Percentiles rank a stretch among this genome's conserved stretches.
These are phyloP conservation scores for Vigna hirtella DNA, from an alignment of 306 rosid species.

Conservation along the genomic window DNA sequence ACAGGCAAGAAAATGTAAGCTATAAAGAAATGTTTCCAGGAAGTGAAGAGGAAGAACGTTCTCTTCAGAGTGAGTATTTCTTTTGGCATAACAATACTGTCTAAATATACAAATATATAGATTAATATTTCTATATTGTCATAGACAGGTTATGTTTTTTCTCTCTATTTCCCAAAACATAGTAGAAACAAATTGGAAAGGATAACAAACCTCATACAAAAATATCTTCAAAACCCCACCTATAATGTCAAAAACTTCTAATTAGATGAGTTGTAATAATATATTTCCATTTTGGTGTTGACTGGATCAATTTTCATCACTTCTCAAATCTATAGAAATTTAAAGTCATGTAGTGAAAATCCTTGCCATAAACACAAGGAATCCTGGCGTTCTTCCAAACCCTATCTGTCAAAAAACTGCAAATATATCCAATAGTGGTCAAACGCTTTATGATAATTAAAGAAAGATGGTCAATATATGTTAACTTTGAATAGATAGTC, in stretches of 20 bases:
- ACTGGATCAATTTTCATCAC: not conserved
- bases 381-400: not conserved
- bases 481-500: not conserved
- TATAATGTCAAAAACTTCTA: not conserved
- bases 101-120: not conserved
- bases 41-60: slow-evolving; percentile 52
- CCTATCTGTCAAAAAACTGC: not conserved
- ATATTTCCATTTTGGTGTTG: slow-evolving; percentile 8
- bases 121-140: not conserved
- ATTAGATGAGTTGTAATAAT: not conserved
- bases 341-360: slow-evolving; percentile 3
- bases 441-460: too few relatives aligned
- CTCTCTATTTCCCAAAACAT: not conserved
- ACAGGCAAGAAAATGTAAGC: slow-evolving; percentile 43
- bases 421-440: not conserved
- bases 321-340: not conserved
- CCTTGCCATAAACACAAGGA: not conserved
- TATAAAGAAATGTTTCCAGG: slow-evolving; percentile 75
- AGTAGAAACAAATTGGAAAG: slow-evolving; percentile 6
- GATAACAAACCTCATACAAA: not conserved
- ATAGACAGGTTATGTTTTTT: not conserved
- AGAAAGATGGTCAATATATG: too few relatives aligned
- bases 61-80: slow-evolving; percentile 50
- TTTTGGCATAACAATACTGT: not conserved
- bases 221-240: not conserved